Evolutionary conservation across 2,329 filamentous ascomycete genomes (phyloP).

Genomic region (Stromatinia cepivora): DNA sequence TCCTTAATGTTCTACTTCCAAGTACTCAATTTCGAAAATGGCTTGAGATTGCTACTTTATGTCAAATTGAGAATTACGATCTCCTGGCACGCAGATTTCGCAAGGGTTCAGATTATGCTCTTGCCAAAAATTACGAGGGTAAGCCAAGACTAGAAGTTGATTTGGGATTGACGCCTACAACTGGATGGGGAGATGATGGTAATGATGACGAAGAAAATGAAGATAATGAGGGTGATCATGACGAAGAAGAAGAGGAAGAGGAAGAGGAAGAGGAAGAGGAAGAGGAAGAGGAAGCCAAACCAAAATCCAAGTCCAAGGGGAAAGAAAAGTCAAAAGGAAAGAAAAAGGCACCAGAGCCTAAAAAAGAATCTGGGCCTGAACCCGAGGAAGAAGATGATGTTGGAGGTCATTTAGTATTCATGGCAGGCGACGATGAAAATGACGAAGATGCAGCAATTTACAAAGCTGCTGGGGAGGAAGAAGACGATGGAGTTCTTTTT

Average conservation of each 20-base stretch:
- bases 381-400: slow-evolving; percentile 52
- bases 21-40: slow-evolving; percentile 86
- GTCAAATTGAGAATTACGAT: slow-evolving; percentile 71
- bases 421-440: slow-evolving; percentile 79
- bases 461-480: slow-evolving; percentile 62
- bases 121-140: slow-evolving; percentile 80
- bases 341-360: slow-evolving; percentile 5
- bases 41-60: slow-evolving; percentile 79
- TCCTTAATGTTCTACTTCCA: slow-evolving; percentile 80
- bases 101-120: slow-evolving; percentile 83
- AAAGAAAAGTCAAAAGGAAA: slow-evolving; percentile 12
- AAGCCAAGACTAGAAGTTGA: slow-evolving; percentile 83
- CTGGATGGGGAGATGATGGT: slow-evolving; percentile 77
- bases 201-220: slow-evolving; percentile 52
- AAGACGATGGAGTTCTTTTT: slow-evolving; percentile 74
- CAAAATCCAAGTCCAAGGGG: slow-evolving; percentile 25
- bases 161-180: slow-evolving; percentile 79
- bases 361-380: slow-evolving; percentile 30
- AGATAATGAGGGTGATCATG: slow-evolving; percentile 41
- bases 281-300: slow-evolving; percentile 30
- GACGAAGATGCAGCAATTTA: slow-evolving; percentile 84
- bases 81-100: slow-evolving; percentile 85
- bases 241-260: slow-evolving; percentile 37
- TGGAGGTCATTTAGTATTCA: slow-evolving; percentile 85
- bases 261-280: slow-evolving; percentile 33